A percentile compares a stretch with the other conserved stretches of the same genome.
These are phyloP conservation scores for Closterium sp. DNA, from an alignment of 139 green algal species.

Conservation along the genomic window DNA sequence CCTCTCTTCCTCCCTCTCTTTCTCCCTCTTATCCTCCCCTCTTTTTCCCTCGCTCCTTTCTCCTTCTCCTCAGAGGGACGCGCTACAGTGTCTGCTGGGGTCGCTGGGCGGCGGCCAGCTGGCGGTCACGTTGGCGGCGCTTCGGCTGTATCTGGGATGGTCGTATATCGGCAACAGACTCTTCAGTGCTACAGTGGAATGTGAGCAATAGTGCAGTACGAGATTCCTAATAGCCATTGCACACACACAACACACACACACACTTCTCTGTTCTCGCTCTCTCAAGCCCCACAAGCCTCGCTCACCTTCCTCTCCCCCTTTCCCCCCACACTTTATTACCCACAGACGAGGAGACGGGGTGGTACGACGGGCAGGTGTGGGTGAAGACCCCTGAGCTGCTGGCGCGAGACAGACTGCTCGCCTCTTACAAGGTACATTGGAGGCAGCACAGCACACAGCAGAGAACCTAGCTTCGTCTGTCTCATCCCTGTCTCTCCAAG, in stretches of 20 bases:
- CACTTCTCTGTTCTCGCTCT: too few species aligned
- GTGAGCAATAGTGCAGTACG: constrained; percentile 8
- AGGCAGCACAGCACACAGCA: not conserved
- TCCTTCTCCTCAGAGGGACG: constrained; percentile 12
- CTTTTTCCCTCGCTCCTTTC: not conserved
- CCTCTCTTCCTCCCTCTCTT: not conserved
- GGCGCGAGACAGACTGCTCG: constrained; percentile 77
- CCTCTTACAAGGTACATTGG: constrained; percentile 60
- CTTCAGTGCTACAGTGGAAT: constrained; percentile 77
- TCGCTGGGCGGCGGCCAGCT: constrained; percentile 61
- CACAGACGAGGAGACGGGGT: constrained; percentile 78
- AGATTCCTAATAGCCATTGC: not conserved
- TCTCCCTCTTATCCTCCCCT: too few species aligned
- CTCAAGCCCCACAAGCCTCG: too few species aligned
- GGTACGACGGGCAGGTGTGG: constrained; percentile 61
- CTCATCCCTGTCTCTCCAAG: too few species aligned
- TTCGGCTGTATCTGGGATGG: constrained; percentile 88
- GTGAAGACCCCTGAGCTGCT: constrained; percentile 82
- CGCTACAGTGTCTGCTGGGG: constrained; percentile 30
- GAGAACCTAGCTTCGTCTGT: not conserved
- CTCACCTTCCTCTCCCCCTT: too few species aligned
- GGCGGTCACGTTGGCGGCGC: constrained; percentile 69
- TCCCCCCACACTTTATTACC: too few species aligned
- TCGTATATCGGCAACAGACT: constrained; percentile 86
- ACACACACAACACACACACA: too few species aligned